Conservation (phyloP, 1,139 yeast species). For the Yamadazyma friedrichii region DNA sequence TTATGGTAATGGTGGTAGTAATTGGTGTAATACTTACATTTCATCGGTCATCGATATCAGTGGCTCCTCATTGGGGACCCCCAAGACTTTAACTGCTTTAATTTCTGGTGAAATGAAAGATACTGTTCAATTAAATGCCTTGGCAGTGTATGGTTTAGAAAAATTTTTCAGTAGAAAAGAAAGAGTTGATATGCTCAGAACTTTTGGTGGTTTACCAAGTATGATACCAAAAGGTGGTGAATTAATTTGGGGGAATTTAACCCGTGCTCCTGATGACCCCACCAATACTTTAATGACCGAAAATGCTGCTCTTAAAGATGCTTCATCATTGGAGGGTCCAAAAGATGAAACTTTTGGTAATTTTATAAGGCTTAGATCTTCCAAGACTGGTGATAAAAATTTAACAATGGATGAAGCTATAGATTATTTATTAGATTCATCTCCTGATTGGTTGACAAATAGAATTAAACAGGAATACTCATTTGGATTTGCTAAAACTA, state of each 20-base stretch:
- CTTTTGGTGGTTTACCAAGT: constrained; percentile 92
- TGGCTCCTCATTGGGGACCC: constrained; percentile 89
- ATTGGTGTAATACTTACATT: constrained; percentile 84
- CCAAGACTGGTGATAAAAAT: constrained; percentile 29
- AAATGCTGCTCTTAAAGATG: constrained; percentile 20
- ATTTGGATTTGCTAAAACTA: constrained; percentile 66
- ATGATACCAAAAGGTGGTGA: constrained; percentile 97
- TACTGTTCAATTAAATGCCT: constrained; percentile 87
- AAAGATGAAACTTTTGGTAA: constrained; percentile 62
- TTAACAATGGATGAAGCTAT: constrained; percentile 67
- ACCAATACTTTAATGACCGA: constrained; percentile 29
- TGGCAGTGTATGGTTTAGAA: constrained; percentile 93
- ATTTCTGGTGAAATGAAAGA: constrained; percentile 98
- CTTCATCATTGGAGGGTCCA: constrained; percentile 18
- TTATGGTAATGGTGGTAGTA: constrained; percentile 84
- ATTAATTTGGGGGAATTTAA: constrained; percentile 76
- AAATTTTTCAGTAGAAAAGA: constrained; percentile 89
- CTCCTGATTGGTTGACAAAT: constrained; percentile 75
- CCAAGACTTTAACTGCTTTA: constrained; percentile 87
- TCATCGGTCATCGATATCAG: constrained; percentile 82
- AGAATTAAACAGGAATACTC: constrained; percentile 73
- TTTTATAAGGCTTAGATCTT: constrained; percentile 64
- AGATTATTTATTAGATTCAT: constrained; percentile 57
- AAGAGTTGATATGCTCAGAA: constrained; percentile 76
- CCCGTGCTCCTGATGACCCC: constrained; percentile 62